A percentile compares a stretch with the other conserved stretches of the same genome.
These are phyloP conservation scores for Lipomyces orientalis DNA, from an alignment of 805 yeast genomes.

Conservation along the genomic window DNA sequence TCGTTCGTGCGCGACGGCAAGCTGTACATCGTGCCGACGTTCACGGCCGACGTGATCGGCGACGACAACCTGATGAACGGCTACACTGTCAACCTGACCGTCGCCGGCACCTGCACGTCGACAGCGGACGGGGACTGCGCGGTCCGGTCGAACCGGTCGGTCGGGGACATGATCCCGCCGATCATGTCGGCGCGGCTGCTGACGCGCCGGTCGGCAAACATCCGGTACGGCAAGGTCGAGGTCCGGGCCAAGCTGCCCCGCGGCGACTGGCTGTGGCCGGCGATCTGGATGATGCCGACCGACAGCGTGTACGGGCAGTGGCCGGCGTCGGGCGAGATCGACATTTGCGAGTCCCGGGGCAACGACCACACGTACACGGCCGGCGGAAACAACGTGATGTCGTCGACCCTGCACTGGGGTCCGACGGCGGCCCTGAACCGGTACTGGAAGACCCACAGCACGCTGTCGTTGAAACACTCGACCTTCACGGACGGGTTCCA, in stretches of 20 bases:
- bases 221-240: constrained; percentile 32
- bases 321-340: constrained; percentile 37
- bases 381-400: constrained; percentile 28
- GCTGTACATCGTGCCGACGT: constrained; percentile 32
- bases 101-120: constrained; percentile 26
- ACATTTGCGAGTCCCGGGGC: constrained; percentile 32
- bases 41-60: constrained; percentile 29
- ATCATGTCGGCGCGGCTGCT: constrained; percentile 32
- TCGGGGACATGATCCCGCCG: constrained; percentile 29
- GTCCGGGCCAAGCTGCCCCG: constrained; percentile 28
- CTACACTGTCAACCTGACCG: constrained; percentile 33
- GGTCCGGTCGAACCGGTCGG: constrained; percentile 22
- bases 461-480: constrained; percentile 13
- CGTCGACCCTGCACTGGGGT: constrained; percentile 37
- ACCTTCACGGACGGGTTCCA: constrained; percentile 25
- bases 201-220: constrained; percentile 16
- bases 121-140: constrained; percentile 17
- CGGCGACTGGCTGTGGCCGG: constrained; percentile 38
- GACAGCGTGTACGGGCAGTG: constrained; percentile 28
- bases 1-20: constrained; percentile 26
- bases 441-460: constrained; percentile 19
- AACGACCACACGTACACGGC: constrained; percentile 27
- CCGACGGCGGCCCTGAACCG: constrained; percentile 15
- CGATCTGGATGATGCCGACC: constrained; percentile 35
- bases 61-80: constrained; percentile 28